A percentile compares a stretch with the other conserved stretches of the same genome.
These are phyloP conservation scores for Cercophora scortea DNA, from an alignment of 495 filamentous ascomycete species.

Conservation along the genomic window DNA sequence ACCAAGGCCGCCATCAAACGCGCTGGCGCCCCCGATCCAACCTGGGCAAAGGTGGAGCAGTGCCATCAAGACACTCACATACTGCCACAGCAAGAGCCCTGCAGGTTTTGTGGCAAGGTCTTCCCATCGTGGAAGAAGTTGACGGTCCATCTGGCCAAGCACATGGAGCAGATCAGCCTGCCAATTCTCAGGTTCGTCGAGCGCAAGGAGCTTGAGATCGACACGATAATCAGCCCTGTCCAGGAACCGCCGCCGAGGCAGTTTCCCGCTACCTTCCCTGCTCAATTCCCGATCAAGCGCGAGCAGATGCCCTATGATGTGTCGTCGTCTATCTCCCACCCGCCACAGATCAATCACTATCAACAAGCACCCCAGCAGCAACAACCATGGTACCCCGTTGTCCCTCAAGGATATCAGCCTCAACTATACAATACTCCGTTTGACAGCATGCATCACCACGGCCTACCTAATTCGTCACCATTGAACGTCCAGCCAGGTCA, in stretches of 20 bases:
- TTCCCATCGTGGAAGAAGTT: slow-evolving; percentile 90
- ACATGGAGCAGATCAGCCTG: slow-evolving; percentile 91
- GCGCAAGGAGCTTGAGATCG: slow-evolving; percentile 45
- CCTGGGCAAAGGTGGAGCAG: slow-evolving; percentile 71
- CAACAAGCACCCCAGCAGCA: slow-evolving; percentile 1
- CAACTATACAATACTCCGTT: slow-evolving; percentile 5
- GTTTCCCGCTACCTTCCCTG: slow-evolving; percentile 24
- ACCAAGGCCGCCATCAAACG: slow-evolving; percentile 50
- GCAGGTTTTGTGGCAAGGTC: slow-evolving; percentile 80
- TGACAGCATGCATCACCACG: slow-evolving; percentile 3
- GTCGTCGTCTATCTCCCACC: slow-evolving; percentile 2
- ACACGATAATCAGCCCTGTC: slow-evolving; percentile 57
- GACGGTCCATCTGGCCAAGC: slow-evolving; percentile 88
- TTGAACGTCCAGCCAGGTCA: not conserved
- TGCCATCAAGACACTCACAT: slow-evolving; percentile 65
- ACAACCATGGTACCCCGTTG: not conserved
- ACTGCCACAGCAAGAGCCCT: slow-evolving; percentile 69
- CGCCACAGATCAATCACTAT: not conserved
- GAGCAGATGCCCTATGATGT: slow-evolving; percentile 19
- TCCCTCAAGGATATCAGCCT: slow-evolving; percentile 2
- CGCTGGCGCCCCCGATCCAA: slow-evolving; percentile 47
- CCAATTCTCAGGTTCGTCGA: slow-evolving; percentile 73
- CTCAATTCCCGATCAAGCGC: slow-evolving; percentile 10
- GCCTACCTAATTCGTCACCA: not conserved
- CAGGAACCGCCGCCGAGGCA: slow-evolving; percentile 42